Evolutionary conservation across 129 eudicot genomes (phyloP).

Genomic region (Apium graveolens): DNA sequence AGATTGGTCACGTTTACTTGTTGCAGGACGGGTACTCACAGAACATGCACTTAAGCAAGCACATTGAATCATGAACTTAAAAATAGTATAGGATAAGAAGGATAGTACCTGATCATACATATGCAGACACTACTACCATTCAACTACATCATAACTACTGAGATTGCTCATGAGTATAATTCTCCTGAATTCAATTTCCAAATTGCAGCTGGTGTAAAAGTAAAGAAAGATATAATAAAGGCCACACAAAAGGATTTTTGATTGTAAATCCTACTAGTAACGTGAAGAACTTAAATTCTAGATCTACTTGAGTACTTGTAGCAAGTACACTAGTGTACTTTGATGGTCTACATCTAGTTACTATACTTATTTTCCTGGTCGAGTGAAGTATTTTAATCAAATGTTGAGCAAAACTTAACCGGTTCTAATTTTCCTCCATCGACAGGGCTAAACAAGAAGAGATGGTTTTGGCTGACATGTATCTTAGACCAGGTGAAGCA

Average conservation of each 20-base stretch:
- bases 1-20: not conserved
- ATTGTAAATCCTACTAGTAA: not conserved
- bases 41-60: not conserved
- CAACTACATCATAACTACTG: not conserved
- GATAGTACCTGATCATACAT: not conserved
- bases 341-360: not conserved
- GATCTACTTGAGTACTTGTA: not conserved
- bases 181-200: not conserved
- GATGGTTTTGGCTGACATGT: conserved; percentile 97
- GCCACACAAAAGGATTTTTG: not conserved
- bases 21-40: not conserved
- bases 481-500: conserved; percentile 56
- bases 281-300: not conserved
- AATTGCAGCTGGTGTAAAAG: not conserved
- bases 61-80: not conserved
- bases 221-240: not conserved
- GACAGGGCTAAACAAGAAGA: conserved; percentile 81
- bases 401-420: not conserved
- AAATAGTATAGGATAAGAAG: not conserved
- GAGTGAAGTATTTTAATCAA: not conserved
- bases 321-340: not conserved
- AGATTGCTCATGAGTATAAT: not conserved
- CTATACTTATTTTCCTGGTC: not conserved
- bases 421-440: conserved; percentile 4
- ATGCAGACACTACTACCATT: not conserved